A percentile compares a stretch with the other conserved stretches of the same genome.
Evolutionary conservation across 306 rosid species (phyloP).

Genomic region (Quercus berberidifolia): DNA sequence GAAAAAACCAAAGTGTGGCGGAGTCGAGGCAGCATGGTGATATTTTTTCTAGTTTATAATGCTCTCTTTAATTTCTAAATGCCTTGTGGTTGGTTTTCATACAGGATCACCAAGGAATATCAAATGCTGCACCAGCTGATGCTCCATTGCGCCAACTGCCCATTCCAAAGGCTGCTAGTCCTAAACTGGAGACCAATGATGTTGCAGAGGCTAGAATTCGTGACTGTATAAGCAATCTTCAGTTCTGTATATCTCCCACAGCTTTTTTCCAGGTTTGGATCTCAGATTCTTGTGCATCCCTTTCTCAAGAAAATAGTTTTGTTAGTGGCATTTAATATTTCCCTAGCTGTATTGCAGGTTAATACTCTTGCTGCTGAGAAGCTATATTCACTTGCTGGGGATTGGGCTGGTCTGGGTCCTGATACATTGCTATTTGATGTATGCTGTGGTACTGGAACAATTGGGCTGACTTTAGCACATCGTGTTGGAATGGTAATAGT

Average conservation of each 20-base stretch:
- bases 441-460: conserved; percentile 98
- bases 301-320: not conserved
- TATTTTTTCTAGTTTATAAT: conserved; percentile 8
- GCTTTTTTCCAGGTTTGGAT: conserved; percentile 85
- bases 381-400: conserved; percentile 92
- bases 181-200: conserved; percentile 32
- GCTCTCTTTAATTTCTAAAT: conserved; percentile 12
- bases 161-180: conserved; percentile 30
- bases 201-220: conserved; percentile 64
- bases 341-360: conserved; percentile 52
- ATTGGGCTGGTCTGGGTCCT: conserved; percentile 91
- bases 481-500: conserved; percentile 96
- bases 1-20: not conserved
- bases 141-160: conserved; percentile 59
- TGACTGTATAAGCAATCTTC: conserved; percentile 76
- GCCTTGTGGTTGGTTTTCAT: conserved; percentile 14
- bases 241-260: conserved; percentile 87
- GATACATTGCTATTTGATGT: conserved; percentile 90
- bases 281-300: conserved; percentile 14
- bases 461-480: conserved; percentile 94
- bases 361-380: conserved; percentile 97
- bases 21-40: not conserved
- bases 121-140: conserved; percentile 86
- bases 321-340: conserved; percentile 5
- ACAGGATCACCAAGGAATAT: conserved; percentile 93